These are phyloP conservation scores for Lenzites betulinus DNA, from an alignment of 768 basidiomycete species.

Conservation along the genomic window DNA sequence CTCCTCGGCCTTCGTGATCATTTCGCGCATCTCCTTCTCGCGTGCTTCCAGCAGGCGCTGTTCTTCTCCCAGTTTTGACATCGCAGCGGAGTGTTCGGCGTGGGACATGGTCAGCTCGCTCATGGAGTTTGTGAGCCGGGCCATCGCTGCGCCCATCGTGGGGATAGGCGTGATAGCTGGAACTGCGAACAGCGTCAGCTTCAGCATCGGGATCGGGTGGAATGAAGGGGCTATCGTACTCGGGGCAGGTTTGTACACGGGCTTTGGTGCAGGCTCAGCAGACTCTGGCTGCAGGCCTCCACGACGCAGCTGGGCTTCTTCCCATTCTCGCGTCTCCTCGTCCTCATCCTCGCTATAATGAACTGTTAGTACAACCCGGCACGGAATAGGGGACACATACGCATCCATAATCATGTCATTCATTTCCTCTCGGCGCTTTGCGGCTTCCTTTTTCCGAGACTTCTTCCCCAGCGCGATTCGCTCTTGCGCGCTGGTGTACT, in stretches of 20 bases:
- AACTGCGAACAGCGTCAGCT: constrained; percentile 46
- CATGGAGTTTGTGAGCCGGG: constrained; percentile 61
- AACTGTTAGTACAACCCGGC: constrained; percentile 8
- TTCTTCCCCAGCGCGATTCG: constrained; percentile 86
- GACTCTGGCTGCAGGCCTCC: constrained; percentile 56
- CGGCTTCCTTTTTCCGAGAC: constrained; percentile 68
- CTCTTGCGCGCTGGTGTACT: constrained; percentile 86
- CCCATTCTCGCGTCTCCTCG: constrained; percentile 86
- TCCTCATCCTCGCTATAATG: constrained; percentile 69
- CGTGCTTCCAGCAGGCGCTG: constrained; percentile 54
- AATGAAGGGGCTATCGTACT: constrained; percentile 46
- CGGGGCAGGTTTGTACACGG: constrained; percentile 67
- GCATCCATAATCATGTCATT: constrained; percentile 81
- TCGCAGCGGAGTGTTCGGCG: constrained; percentile 55
- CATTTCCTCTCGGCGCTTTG: constrained; percentile 67
- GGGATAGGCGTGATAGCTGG: constrained; percentile 67
- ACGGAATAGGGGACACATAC: constrained; percentile 44
- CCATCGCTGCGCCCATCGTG: constrained; percentile 58
- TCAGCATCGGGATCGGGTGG: background rate
- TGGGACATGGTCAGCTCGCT: constrained; percentile 68
- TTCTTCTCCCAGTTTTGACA: constrained; percentile 62
- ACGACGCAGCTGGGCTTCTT: constrained; percentile 77
- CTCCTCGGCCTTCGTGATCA: constrained; percentile 72
- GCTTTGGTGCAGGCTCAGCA: constrained; percentile 45
- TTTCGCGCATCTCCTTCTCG: constrained; percentile 72